Evolutionary conservation across 208 protist species (phyloP), one percentile per base, ranked within the genome.

Genomic region (Trichomonas tenax): DNA sequence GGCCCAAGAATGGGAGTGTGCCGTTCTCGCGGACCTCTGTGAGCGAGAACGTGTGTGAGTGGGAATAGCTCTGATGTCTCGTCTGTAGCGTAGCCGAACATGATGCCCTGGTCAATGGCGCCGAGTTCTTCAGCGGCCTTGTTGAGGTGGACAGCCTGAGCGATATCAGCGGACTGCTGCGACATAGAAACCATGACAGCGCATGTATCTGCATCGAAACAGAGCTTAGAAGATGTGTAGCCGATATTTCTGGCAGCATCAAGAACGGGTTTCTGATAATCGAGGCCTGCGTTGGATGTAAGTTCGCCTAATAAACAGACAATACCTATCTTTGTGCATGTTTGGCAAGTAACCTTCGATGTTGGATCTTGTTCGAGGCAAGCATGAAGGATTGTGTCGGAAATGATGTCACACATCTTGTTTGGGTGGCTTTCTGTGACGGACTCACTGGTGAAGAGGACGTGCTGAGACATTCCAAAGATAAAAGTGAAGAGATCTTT

Each of bases 1-100:
- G 99, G 26, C 86, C 23, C 15, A 93, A 26, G n/a, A 51, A 93
- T 93, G 86, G 86, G 26, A 34, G 45, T 58, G 26, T 98, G 96
- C 98, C 98, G 96, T 98, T 97, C 95, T 99, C 98, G 96, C 99
- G 98, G n/a, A 99, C 97, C 96, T 99, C 98, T 96, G 98, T 99
- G 84, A 99, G 99, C 98, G 0, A 99, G 98, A 96, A 98, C 97
- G 97, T 99, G 99, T 58, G 99, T 99, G 82, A 99, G 97, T 86
- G 99, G 99, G 98, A 99, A 99, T 38, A 99, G 96, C 96, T 99
- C 98, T 96, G 98, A 97, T 84, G 99, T 99, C 98, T 99, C 99
- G 97, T 99, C 98, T 63, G 99, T 99, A 63, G 99, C 99, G 97
- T 99, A 99, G 90, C 99, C 99, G 97, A 99, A 99, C 99, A 99